Evolutionary conservation across 176 grass and related monocot species (phyloP).

Genomic region (Phoenix roebelenii): DNA sequence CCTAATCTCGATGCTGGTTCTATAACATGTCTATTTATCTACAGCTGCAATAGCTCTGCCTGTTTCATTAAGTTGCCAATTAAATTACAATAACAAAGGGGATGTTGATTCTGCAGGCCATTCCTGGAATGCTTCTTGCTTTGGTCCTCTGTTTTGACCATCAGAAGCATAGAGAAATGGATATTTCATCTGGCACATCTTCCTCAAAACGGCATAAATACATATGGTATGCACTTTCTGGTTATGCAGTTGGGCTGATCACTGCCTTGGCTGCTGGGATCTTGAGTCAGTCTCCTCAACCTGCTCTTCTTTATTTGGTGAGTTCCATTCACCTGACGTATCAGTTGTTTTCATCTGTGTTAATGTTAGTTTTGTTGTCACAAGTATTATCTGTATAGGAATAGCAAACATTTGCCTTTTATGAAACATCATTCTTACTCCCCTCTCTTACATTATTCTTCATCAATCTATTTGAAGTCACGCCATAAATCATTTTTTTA

Average conservation of each 20-base stretch:
- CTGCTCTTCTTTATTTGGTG: slow-evolving; percentile 97
- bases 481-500: no score
- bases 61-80: no score
- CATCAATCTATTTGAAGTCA: no score
- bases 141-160: slow-evolving; percentile 84
- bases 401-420: not conserved
- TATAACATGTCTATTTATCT: no score
- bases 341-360: no score
- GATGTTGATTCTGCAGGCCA: slow-evolving; percentile 45
- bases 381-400: not conserved
- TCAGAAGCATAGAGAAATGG: slow-evolving; percentile 53
- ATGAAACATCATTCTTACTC: no score
- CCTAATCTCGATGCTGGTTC: no score
- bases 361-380: no score
- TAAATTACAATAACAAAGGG: not conserved
- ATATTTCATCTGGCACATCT: slow-evolving; percentile 25
- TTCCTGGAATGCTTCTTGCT: slow-evolving; percentile 95
- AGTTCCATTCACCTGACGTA: not conserved
- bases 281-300: slow-evolving; percentile 84
- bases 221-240: slow-evolving; percentile 70
- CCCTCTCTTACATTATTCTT: no score
- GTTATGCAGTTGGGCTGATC: slow-evolving; percentile 77
- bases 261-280: slow-evolving; percentile 81
- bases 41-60: no score
- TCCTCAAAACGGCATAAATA: slow-evolving; percentile 42